These are phyloP conservation scores for Lipomyces sp. DNA, from an alignment of 805 yeast species.

Conservation along the genomic window DNA sequence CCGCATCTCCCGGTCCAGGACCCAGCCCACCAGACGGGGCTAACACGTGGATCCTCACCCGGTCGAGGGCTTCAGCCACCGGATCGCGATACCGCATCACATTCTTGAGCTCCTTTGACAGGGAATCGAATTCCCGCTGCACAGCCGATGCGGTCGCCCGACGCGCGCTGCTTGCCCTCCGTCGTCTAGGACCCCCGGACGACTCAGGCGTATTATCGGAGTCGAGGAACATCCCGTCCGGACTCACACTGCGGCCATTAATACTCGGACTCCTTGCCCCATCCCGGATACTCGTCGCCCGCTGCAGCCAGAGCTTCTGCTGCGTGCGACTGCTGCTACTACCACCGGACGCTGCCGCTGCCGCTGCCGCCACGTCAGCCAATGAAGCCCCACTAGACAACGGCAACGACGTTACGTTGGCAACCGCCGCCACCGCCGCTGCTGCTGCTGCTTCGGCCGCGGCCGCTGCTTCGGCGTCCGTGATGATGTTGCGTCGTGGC, in stretches of 20 bases:
- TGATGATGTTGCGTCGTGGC: conserved; percentile 23
- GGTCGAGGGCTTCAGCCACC: conserved; percentile 29
- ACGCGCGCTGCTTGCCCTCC: neutral
- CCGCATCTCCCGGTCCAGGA: neutral
- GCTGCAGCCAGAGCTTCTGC: conserved; percentile 27
- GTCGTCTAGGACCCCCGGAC: neutral
- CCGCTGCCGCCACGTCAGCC: conserved; percentile 33
- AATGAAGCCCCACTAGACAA: conserved; percentile 26
- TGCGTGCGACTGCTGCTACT: conserved; percentile 18
- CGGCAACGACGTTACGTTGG: conserved; percentile 17
- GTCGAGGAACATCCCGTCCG: neutral
- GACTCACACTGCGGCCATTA: conserved; percentile 1
- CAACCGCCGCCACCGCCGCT: conserved; percentile 37
- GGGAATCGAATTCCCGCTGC: conserved; percentile 27
- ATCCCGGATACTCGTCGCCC: conserved; percentile 12
- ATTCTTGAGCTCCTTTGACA: conserved; percentile 34
- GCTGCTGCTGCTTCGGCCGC: conserved; percentile 37
- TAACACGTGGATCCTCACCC: conserved; percentile 25
- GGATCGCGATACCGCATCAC: conserved; percentile 36
- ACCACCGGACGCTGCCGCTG: conserved; percentile 20
- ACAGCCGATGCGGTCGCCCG: neutral
- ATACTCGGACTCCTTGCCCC: conserved; percentile 1
- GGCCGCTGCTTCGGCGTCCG: conserved; percentile 35
- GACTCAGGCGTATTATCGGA: neutral
- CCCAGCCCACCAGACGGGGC: conserved; percentile 9